Evolutionary conservation across 139 green algal genomes (phyloP).

Genomic region (Coelastrella sp.): DNA sequence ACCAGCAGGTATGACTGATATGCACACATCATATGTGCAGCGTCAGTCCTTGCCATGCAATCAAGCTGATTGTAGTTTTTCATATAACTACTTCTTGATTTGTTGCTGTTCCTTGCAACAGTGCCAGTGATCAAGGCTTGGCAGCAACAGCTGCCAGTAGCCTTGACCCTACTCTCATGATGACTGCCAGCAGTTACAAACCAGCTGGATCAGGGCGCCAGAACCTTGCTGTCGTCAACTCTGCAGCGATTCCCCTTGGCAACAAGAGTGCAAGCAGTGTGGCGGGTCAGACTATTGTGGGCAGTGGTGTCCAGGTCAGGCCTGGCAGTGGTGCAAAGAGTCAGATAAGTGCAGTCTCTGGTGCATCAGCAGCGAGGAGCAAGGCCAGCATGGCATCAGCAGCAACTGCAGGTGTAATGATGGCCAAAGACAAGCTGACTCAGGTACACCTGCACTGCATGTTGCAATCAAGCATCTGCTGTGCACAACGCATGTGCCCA

Average conservation of each 20-base stretch:
- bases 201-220: not conserved
- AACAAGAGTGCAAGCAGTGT: slow-evolving; percentile 18
- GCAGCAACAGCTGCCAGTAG: not conserved
- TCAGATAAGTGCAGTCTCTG: slow-evolving; percentile 25
- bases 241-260: not conserved
- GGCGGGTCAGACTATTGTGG: slow-evolving; percentile 26
- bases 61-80: too few relatives aligned
- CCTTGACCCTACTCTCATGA: slow-evolving; percentile 8
- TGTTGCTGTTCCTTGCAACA: not conserved
- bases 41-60: too few relatives aligned
- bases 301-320: not conserved
- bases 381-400: slow-evolving; percentile 15
- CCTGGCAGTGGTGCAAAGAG: slow-evolving; percentile 27
- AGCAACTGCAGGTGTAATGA: not conserved
- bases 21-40: too few relatives aligned
- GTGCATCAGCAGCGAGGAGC: slow-evolving; percentile 16
- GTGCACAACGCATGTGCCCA: too few relatives aligned
- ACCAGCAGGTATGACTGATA: too few relatives aligned
- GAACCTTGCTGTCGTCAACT: too few relatives aligned
- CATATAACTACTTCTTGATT: too few relatives aligned
- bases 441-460: not conserved
- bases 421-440: slow-evolving; percentile 36
- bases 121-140: slow-evolving; percentile 8
- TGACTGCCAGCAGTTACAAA: not conserved
- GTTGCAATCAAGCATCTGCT: too few relatives aligned